Percentiles rank a stretch among this genome's conserved stretches.
phyloP scores from a whole-genome alignment of 2,329 filamentous ascomycete genomes.

The Diaporthe humulicola region DNA sequence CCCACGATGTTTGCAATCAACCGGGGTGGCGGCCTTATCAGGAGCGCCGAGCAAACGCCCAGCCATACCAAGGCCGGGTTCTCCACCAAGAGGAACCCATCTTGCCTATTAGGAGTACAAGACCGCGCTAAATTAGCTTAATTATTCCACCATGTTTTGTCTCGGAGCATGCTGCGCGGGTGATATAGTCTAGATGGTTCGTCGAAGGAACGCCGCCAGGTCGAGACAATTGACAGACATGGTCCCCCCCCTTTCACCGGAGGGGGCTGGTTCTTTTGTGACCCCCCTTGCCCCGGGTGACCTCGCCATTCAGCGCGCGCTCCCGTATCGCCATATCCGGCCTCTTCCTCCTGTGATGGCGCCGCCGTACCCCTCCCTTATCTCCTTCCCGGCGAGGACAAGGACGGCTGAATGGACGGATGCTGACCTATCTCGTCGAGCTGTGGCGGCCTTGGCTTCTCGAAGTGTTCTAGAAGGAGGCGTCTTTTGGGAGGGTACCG shows the following conservation, averaged over 20 bases:
- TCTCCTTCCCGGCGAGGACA: conserved; percentile 29
- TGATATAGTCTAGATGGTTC: neutral
- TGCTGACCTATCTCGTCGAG: conserved; percentile 10
- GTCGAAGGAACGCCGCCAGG: neutral
- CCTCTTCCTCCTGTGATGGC: neutral
- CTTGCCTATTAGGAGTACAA: neutral
- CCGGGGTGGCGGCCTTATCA: conserved; percentile 24
- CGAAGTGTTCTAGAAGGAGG: conserved; percentile 23
- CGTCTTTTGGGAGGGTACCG: neutral
- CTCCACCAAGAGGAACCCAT: neutral
- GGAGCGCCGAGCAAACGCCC: conserved; percentile 30
- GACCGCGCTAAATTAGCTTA: conserved; percentile 4
- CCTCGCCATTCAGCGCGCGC: conserved; percentile 3
- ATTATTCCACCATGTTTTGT: neutral
- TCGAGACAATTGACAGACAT: conserved; percentile 28
- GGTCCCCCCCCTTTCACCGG: neutral
- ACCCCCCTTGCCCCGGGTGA: neutral
- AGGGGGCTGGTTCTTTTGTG: neutral
- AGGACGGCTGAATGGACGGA: neutral
- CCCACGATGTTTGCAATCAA: conserved; percentile 19
- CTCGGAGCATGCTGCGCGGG: conserved; percentile 9
- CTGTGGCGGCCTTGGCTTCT: conserved; percentile 23
- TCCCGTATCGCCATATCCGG: neutral
- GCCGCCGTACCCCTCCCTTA: conserved; percentile 5
- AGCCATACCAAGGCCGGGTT: conserved; percentile 13